Conservation (phyloP, 805 yeast genomes). For the Candida andamanensis region DNA sequence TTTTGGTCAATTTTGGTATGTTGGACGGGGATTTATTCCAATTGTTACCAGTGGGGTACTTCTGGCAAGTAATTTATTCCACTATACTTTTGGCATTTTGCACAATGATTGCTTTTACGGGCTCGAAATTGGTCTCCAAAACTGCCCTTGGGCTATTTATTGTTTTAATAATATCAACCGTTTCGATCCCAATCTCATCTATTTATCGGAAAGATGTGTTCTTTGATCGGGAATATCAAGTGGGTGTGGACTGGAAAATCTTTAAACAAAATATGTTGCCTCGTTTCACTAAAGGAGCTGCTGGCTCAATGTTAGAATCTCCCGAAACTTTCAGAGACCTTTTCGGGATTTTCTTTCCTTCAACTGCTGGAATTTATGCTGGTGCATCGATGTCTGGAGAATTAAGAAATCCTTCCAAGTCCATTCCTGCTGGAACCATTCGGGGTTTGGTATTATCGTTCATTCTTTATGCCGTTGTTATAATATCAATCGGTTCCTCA, state of each 20-base stretch:
- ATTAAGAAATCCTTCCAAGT: slow-evolving; percentile 72
- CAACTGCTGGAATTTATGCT: slow-evolving; percentile 97
- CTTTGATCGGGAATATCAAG: slow-evolving; percentile 52
- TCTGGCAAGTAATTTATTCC: slow-evolving; percentile 68
- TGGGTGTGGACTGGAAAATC: slow-evolving; percentile 72
- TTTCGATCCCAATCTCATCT: slow-evolving; percentile 78
- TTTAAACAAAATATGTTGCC: slow-evolving; percentile 68
- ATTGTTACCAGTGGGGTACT: slow-evolving; percentile 63
- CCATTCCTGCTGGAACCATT: slow-evolving; percentile 92
- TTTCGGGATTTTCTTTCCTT: slow-evolving; percentile 96
- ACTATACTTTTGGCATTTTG: slow-evolving; percentile 65
- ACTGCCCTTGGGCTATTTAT: slow-evolving; percentile 75
- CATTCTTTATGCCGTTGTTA: slow-evolving; percentile 70
- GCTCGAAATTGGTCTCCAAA: slow-evolving; percentile 73
- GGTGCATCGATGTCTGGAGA: slow-evolving; percentile 99
- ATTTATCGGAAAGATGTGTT: slow-evolving; percentile 53
- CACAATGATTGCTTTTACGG: slow-evolving; percentile 71
- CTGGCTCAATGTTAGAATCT: slow-evolving; percentile 66
- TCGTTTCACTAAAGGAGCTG: slow-evolving; percentile 82
- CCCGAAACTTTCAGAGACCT: slow-evolving; percentile 75
- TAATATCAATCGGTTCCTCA: slow-evolving; percentile 70
- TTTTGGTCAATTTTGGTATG: slow-evolving; percentile 71
- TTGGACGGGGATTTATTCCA: slow-evolving; percentile 50
- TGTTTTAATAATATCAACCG: slow-evolving; percentile 61
- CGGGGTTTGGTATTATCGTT: slow-evolving; percentile 80